Evolutionary conservation across 352 stramenopile genomes (phyloP).

Genomic region (Phytophthora agathidicida): DNA sequence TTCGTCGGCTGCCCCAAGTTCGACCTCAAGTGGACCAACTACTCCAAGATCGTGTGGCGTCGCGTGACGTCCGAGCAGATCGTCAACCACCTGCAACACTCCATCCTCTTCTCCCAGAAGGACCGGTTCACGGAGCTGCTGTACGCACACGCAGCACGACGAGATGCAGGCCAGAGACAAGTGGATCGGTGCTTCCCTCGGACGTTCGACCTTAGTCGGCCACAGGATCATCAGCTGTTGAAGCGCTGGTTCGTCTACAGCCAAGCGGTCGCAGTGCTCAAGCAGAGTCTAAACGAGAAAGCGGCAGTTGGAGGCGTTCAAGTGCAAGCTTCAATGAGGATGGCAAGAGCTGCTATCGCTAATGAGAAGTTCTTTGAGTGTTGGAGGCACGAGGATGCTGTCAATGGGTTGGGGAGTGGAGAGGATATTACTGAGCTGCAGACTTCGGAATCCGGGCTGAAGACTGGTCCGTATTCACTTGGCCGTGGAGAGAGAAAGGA

Average conservation of each 20-base stretch:
- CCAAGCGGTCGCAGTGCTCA: constrained; percentile 47
- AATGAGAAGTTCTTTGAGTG: constrained; percentile 6
- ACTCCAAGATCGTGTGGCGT: constrained; percentile 63
- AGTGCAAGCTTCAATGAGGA: constrained; percentile 5
- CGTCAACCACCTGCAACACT: constrained; percentile 75
- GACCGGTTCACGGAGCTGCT: constrained; percentile 50
- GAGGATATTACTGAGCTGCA: neutral
- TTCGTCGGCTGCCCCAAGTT: constrained; percentile 64
- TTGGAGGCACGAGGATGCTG: constrained; percentile 14
- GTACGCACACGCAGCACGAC: constrained; percentile 20
- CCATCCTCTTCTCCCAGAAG: constrained; percentile 71
- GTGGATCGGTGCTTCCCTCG: constrained; percentile 61
- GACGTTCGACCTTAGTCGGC: constrained; percentile 45
- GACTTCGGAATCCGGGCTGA: neutral
- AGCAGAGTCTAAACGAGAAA: constrained; percentile 16
- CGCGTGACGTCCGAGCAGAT: constrained; percentile 46
- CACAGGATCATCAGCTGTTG: constrained; percentile 22
- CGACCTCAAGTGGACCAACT: constrained; percentile 75
- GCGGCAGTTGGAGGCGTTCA: neutral
- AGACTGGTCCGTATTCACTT: constrained; percentile 1
- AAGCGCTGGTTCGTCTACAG: constrained; percentile 55
- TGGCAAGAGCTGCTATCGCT: neutral
- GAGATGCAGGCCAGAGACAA: neutral
- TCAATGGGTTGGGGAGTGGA: neutral
- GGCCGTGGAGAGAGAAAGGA: neutral